Conservation (phyloP, 495 filamentous ascomycete genomes). For the Staphylotrichum longicolle region DNA sequence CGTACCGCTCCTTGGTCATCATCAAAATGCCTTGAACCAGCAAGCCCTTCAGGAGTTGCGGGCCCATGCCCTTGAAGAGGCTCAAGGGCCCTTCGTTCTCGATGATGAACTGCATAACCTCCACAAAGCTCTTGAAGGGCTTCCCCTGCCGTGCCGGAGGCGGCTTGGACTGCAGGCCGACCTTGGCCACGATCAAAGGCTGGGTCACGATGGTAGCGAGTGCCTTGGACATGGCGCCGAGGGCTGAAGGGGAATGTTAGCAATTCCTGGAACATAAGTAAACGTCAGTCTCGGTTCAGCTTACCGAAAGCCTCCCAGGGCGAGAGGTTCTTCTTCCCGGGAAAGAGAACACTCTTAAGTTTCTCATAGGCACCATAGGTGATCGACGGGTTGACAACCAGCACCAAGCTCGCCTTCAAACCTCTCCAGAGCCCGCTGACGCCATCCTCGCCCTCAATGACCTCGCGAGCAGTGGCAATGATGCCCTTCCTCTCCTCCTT, state of each 20-base stretch:
- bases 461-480: constrained; percentile 82
- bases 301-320: constrained; percentile 90
- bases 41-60: constrained; percentile 89
- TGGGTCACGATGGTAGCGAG: constrained; percentile 91
- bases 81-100: constrained; percentile 78
- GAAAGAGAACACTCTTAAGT: constrained; percentile 74
- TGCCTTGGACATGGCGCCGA: constrained; percentile 90
- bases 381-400: constrained; percentile 96
- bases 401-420: constrained; percentile 90
- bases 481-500: constrained; percentile 84
- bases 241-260: constrained; percentile 52
- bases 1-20: constrained; percentile 98
- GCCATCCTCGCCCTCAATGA: constrained; percentile 87
- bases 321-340: constrained; percentile 70
- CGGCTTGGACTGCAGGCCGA: constrained; percentile 89
- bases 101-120: constrained; percentile 92
- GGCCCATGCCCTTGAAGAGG: constrained; percentile 95
- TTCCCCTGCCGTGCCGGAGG: constrained; percentile 81
- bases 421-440: constrained; percentile 89
- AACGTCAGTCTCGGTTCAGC: constrained; percentile 32
- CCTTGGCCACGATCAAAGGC: constrained; percentile 96
- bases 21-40: constrained; percentile 93
- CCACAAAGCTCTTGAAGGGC: constrained; percentile 89
- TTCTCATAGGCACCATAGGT: constrained; percentile 98
- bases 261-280: neutral